Evolutionary conservation across 1,284 basidiomycete genomes (phyloP).

Genomic region (Taiwanofungus camphoratus): DNA sequence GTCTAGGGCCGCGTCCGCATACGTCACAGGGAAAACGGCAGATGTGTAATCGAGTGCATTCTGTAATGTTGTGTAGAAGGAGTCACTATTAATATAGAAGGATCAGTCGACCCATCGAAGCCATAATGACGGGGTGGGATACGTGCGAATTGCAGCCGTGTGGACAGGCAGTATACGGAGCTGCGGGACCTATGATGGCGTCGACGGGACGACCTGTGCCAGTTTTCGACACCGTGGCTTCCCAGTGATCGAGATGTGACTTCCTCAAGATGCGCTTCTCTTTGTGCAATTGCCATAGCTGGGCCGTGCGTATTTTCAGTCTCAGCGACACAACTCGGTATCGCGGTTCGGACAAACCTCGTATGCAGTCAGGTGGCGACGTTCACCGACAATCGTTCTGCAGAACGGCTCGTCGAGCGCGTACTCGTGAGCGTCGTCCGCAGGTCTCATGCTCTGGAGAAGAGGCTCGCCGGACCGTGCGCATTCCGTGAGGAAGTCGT

Average conservation of each 20-base stretch:
- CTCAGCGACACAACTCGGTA: too few relatives aligned
- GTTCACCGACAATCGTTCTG: conserved; percentile 22
- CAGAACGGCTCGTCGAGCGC: conserved; percentile 25
- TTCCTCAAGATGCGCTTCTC: conserved; percentile 39
- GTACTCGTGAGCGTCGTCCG: conserved; percentile 24
- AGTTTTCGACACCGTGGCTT: conserved; percentile 39
- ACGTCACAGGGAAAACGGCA: conserved; percentile 62
- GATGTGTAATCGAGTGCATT: conserved; percentile 67
- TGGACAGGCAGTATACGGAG: conserved; percentile 46
- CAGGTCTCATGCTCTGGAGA: conserved; percentile 26
- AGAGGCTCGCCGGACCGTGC: conserved; percentile 28
- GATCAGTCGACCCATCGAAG: neutral
- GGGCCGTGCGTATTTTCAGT: too few relatives aligned
- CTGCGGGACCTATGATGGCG: conserved; percentile 53
- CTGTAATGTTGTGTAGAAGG: conserved; percentile 56
- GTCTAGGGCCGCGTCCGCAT: conserved; percentile 47
- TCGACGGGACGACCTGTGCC: conserved; percentile 61
- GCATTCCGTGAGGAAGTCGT: conserved; percentile 26
- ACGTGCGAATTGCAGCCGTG: conserved; percentile 48
- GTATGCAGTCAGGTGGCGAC: conserved; percentile 23
- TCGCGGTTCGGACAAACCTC: conserved; percentile 17
- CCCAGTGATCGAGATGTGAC: conserved; percentile 53
- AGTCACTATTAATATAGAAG: conserved; percentile 28
- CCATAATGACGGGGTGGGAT: neutral
- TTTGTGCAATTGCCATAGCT: conserved; percentile 54